phyloP scores from a whole-genome alignment of 2,329 filamentous ascomycete species.

The Trematosphaeria pertusa region DNA sequence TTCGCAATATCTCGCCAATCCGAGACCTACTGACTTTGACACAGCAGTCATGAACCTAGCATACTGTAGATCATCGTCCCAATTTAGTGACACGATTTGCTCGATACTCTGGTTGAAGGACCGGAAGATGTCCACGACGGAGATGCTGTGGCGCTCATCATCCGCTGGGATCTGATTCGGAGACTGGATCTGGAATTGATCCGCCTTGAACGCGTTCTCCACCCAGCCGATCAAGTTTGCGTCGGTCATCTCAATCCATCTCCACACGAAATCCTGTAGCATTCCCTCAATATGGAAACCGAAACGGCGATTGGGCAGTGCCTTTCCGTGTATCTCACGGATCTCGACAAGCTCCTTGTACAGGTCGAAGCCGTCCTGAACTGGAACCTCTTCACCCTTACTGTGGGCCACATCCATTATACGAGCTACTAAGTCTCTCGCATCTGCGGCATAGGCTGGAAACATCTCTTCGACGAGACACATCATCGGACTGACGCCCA shows the following conservation, averaged over 20 bases:
- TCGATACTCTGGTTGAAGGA: constrained; percentile 93
- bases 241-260: constrained; percentile 87
- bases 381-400: constrained; percentile 75
- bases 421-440: constrained; percentile 79
- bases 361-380: constrained; percentile 92
- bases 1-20: constrained; percentile 90
- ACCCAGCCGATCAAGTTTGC: constrained; percentile 81
- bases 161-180: constrained; percentile 71
- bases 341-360: constrained; percentile 90
- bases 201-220: constrained; percentile 88
- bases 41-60: constrained; percentile 97
- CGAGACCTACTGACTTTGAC: constrained; percentile 81
- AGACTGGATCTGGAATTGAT: constrained; percentile 79
- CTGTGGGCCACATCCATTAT: constrained; percentile 78
- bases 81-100: constrained; percentile 83
- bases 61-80: constrained; percentile 92
- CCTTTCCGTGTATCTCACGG: constrained; percentile 77
- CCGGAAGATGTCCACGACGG: constrained; percentile 90
- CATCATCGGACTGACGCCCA: constrained; percentile 73
- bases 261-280: constrained; percentile 92
- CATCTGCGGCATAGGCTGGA: constrained; percentile 89
- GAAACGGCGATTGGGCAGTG: constrained; percentile 75
- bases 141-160: constrained; percentile 88
- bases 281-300: constrained; percentile 87
- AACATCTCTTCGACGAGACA: constrained; percentile 84